Evolutionary conservation across 805 yeast species (phyloP), one percentile per base, ranked within the genome.

Genomic region (Spathaspora sp.): DNA sequence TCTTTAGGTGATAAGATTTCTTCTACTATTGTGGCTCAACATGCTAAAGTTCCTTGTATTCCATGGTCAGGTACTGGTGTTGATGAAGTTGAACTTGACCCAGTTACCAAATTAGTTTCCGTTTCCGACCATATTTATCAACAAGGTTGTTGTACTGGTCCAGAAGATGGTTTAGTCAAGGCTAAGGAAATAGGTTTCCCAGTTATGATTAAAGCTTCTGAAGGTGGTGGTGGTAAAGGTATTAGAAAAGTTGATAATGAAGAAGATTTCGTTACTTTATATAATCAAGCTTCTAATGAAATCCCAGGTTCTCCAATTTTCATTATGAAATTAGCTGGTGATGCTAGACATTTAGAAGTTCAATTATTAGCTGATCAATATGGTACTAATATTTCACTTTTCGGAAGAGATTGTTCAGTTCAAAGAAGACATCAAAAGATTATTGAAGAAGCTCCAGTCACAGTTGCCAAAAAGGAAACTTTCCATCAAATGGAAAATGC

Each of bases 151-250:
- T 89, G 91, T 65, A 71, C 76, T 6, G 77, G 84, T 42, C 91
- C 98, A 47, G 94, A 86, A 63, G 96, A 93, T 63, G 99, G 98
- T 57, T 78, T 94, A 51, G 79, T 60, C 44, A 89, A 87, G 68
- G 99, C 99, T 54, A 82, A 78, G 61, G 69, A 80, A 63, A 92
- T 94, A 63, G 99, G 99, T 1, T 91, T 94, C 77, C 99, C 99
- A 31, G 96, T 94, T 50, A 94, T 94, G 99, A 85, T 94, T 67
- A 94, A 94, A 73, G 99, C 99, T 47, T 91, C 97, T 53, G 99
- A 94, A 83, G 99, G 99, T 79, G 99, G 99, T 73, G 99, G 99
- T 76, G 99, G 99, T 79, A 94, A 94, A 76, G 99, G 99, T 82
- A 94, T 94, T 70, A 87, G 99, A 78, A 91, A 91, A 73, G 98